Percentiles rank a stretch among this genome's conserved stretches.
phyloP scores from a whole-genome alignment of 2,329 filamentous ascomycete species.

The Neonectria hederae region DNA sequence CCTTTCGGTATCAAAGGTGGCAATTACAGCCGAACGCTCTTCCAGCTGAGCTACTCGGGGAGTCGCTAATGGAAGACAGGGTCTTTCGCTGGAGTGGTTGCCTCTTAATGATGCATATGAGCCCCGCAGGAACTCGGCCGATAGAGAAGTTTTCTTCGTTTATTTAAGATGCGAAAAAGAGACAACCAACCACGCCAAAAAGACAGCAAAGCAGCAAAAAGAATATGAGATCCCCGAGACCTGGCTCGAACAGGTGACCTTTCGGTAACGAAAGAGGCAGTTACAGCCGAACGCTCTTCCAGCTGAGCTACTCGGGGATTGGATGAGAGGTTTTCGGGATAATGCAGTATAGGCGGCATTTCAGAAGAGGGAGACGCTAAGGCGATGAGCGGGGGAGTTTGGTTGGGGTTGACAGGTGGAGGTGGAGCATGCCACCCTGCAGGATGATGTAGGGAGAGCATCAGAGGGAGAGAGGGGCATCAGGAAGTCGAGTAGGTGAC shows the following conservation, averaged over 20 bases:
- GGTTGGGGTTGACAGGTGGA: neutral
- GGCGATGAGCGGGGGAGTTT: neutral
- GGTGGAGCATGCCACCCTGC: neutral
- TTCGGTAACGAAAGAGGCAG: conserved; percentile 26
- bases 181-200: neutral
- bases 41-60: conserved; percentile 43
- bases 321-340: neutral
- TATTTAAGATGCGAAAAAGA: neutral
- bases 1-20: conserved; percentile 33
- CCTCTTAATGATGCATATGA: neutral
- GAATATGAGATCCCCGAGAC: conserved; percentile 28
- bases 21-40: conserved; percentile 42
- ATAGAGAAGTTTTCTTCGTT: neutral
- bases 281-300: conserved; percentile 36
- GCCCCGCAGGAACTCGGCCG: neutral
- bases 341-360: neutral
- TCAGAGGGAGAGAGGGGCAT: neutral
- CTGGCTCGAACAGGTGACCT: conserved; percentile 38
- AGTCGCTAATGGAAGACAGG: conserved; percentile 25
- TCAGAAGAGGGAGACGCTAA: neutral
- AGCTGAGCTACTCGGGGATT: conserved; percentile 36
- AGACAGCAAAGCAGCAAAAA: conserved; percentile 8
- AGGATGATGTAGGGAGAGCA: neutral
- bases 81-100: neutral
- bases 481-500: neutral